Conservation (phyloP, 1,284 basidiomycete genomes). For the Earliella scabrosa region DNA sequence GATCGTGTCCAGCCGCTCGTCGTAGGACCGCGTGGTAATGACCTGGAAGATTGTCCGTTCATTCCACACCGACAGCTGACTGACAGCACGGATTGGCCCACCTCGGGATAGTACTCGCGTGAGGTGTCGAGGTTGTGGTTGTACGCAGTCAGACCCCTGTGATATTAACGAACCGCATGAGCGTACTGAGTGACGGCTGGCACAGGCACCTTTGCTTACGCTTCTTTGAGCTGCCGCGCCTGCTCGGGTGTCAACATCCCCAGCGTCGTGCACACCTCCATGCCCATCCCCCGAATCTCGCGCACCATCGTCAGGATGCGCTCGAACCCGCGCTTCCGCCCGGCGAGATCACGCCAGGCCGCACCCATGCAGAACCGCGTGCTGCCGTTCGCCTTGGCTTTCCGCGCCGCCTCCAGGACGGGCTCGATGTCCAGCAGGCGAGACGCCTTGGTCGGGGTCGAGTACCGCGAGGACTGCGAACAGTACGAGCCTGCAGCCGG, state of each 20-base stretch:
- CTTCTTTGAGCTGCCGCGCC: constrained; percentile 91
- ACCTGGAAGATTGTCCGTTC: constrained; percentile 54
- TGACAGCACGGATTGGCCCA: constrained; percentile 32
- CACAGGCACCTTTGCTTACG: constrained; percentile 52
- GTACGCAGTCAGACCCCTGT: constrained; percentile 92
- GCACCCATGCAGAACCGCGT: constrained; percentile 99
- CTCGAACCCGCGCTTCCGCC: constrained; percentile 94
- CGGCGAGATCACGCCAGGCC: constrained; percentile 96
- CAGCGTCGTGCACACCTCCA: constrained; percentile 98
- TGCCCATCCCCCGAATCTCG: constrained; percentile 87
- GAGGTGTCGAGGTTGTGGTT: constrained; percentile 99
- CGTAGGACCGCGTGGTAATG: constrained; percentile 94
- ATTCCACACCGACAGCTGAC: constrained; percentile 2
- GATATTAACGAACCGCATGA: constrained; percentile 6
- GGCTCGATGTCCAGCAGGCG: constrained; percentile 91
- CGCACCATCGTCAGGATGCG: constrained; percentile 93
- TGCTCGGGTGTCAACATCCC: constrained; percentile 97
- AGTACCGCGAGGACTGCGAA: constrained; percentile 93
- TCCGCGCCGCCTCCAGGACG: constrained; percentile 88
- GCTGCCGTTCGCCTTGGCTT: constrained; percentile 95
- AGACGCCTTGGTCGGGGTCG: constrained; percentile 89
- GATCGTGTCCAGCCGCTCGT: constrained; percentile 92
- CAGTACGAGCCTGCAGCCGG: constrained; percentile 84
- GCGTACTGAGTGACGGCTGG: constrained; percentile 3
- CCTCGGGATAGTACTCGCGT: constrained; percentile 94